Percentiles rank a stretch among this genome's conserved stretches.
Conservation (phyloP, 495 filamentous ascomycete species). For the Annulohypoxylon bovei region DNA sequence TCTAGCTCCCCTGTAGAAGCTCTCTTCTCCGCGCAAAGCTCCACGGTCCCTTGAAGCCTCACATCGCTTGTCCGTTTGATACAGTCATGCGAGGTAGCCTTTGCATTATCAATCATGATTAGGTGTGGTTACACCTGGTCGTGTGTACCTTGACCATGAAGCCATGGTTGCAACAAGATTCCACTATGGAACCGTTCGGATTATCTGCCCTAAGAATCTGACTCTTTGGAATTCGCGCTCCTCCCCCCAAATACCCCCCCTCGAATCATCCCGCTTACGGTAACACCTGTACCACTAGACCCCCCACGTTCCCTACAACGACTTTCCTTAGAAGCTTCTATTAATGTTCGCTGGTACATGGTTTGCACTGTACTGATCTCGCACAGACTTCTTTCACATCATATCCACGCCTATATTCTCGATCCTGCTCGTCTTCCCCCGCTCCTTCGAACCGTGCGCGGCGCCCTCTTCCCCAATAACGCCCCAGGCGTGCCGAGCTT, state of each 20-base stretch:
- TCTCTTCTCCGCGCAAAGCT: conserved; percentile 32
- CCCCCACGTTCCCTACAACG: conserved; percentile 38
- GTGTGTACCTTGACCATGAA: conserved; percentile 34
- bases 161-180: conserved; percentile 37
- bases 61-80: conserved; percentile 28
- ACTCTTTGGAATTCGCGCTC: conserved; percentile 34
- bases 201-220: conserved; percentile 32
- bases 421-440: conserved; percentile 75
- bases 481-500: conserved; percentile 60
- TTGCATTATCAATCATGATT: conserved; percentile 40
- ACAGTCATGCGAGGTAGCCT: conserved; percentile 28
- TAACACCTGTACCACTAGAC: conserved; percentile 37
- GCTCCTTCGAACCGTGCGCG: conserved; percentile 76
- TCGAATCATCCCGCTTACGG: conserved; percentile 30
- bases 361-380: conserved; percentile 43
- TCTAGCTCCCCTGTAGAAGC: conserved; percentile 35
- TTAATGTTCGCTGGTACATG: conserved; percentile 40
- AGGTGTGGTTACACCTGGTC: conserved; percentile 32
- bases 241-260: conserved; percentile 15
- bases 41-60: conserved; percentile 33
- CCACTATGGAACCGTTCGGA: conserved; percentile 25
- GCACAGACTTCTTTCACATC: conserved; percentile 77
- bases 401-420: conserved; percentile 70
- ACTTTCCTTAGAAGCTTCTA: conserved; percentile 42
- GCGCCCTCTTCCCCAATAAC: conserved; percentile 83